Percentiles rank a stretch among this genome's conserved stretches.
These are phyloP conservation scores for Trapa bicornis DNA, from an alignment of 345 rosid species.

Conservation along the genomic window DNA sequence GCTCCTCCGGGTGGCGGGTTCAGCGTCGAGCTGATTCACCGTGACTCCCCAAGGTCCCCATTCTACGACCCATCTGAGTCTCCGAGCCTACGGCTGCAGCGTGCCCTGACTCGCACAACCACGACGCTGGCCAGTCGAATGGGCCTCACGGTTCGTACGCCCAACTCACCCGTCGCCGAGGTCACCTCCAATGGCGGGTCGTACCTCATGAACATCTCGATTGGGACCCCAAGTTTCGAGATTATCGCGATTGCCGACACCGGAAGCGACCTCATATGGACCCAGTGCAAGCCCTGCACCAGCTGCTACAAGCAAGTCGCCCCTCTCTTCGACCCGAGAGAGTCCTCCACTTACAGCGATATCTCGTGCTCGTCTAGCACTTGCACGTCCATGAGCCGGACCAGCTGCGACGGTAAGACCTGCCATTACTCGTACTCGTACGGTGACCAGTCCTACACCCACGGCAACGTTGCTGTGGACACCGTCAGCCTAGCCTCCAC, in stretches of 20 bases:
- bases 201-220: constrained; percentile 21
- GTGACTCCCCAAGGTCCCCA: constrained; percentile 25
- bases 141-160: neutral
- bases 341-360: constrained; percentile 9
- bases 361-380: constrained; percentile 7
- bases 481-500: constrained; percentile 10
- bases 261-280: constrained; percentile 30
- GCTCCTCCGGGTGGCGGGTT: constrained; percentile 7
- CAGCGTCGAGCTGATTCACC: constrained; percentile 17
- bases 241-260: constrained; percentile 20
- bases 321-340: constrained; percentile 13
- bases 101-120: constrained; percentile 6
- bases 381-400: neutral
- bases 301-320: constrained; percentile 14
- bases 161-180: neutral
- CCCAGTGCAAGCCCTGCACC: constrained; percentile 25
- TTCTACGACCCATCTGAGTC: constrained; percentile 12
- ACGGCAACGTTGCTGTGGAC: constrained; percentile 13
- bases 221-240: constrained; percentile 12
- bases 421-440: constrained; percentile 14
- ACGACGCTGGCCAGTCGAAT: constrained; percentile 1
- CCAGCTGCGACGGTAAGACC: neutral
- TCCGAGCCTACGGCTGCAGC: constrained; percentile 2
- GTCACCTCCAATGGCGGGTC: constrained; percentile 2
- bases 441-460: constrained; percentile 5